Base-by-base conservation (phyloP, 2,329 filamentous ascomycete genomes). In the Talaromyces marneffei region DNA sequence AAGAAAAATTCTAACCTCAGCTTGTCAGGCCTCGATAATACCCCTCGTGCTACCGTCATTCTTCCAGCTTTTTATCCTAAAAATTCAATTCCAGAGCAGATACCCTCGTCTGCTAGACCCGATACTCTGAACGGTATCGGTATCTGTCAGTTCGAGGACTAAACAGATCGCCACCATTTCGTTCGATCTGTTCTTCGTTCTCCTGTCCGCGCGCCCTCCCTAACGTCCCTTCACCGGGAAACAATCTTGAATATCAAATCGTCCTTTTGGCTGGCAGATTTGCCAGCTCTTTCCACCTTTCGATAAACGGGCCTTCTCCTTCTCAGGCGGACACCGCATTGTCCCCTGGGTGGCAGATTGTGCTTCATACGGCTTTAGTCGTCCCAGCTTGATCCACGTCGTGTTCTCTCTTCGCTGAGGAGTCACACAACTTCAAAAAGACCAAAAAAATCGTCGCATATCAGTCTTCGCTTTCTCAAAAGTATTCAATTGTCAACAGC, bases 271-370 rank as follows among this genome's bases (percentile, higher is more conserved):
- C 89, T 92, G 90, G 90, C 89, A 71, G 73, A 72, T 68, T 70
- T 71, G 89, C 73, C 85, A 85, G 90, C 91, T 90, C 84, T 23
- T 82, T 78, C 78, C 72, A 69, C 71, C 78, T 70, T 77, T 77
- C 78, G 56, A 63, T 61, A 60, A 84, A 89, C 94, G 91, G 91
- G 91, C 90, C 91, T 94, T 92, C 91, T 94, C 89, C 62, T 92
- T 82, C 90, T 92, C 90, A 90, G 87, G 85, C 91, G 90, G 83
- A 90, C 89, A 83, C 88, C 86, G 86, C 89, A 91, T 88, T 85
- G 89, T 92, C 92, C 91, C 93, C 91, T 95, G 91, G 86, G 91
- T 84, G 87, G 90, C 87, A 95, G 92, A 91, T 89, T 92, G 91
- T 90, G 92, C 91, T 94, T 89, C 89, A 89, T 39, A 87, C 83